Evolutionary conservation across 306 rosid genomes (phyloP), one percentile per base, ranked within the genome.

Genomic region (Malus sieversii): DNA sequence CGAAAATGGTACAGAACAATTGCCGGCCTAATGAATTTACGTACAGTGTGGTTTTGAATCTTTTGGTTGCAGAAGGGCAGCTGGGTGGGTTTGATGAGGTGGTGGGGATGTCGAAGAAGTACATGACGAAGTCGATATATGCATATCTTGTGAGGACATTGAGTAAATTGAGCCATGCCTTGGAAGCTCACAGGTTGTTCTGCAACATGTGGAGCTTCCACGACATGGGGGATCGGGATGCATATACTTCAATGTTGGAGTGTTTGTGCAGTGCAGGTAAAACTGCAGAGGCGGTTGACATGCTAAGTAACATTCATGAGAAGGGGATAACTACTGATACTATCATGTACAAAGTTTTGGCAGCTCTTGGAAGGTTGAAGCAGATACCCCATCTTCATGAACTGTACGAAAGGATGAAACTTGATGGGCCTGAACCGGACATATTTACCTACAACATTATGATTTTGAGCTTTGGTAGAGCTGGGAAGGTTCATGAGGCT

Each of bases 151-250:
- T 92, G 8, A 86, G 86, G 87, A 86, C 96, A 10, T 78, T 95
- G 78, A 90, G 92, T 79, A 87, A 86, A 81, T 75, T 90, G 77
- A 97, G 97, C 29, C 96, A 90, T 84, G 79, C 86, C 68, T 73
- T 87, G 82, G 97, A 92, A 88, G 95, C 98, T 45, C 98, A 92
- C 80, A 84, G 93, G 68, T 75, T 95, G 53, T 95, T 95, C 79
- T 92, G 98, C 89, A 85, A 84, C 80, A 92, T 95, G 98, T 92
- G 97, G 97, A 89, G 73, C 78, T 82, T 84, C 72, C 96, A 90
- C 68, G 88, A 90, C 57, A 84, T 77, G 74, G 93, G 97, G 70
- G 98, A 95, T 72, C 85, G 75, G 62, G 88, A 89, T 46, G 93
- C 97, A 14, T 95, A 77, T 62, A 78, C 86, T 80, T 88, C 93